Evolutionary conservation across 345 rosid species (phyloP).

Genomic region (Hirschfeldia incana): DNA sequence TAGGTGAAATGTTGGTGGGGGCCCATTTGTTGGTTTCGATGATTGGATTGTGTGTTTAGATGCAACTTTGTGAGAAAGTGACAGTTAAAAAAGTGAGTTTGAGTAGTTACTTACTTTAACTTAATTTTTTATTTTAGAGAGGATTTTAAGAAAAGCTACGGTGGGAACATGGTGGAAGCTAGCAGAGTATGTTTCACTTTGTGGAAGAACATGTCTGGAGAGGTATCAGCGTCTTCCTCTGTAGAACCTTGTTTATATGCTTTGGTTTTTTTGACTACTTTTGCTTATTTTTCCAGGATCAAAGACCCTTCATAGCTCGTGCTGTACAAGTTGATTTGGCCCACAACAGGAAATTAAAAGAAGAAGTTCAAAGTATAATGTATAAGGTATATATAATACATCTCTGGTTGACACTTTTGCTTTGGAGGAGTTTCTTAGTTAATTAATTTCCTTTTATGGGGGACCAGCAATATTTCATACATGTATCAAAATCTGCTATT

Average conservation of each 20-base stretch:
- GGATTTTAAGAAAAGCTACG: constrained; percentile 35
- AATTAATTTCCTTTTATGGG: background rate
- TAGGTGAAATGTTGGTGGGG: too few relatives aligned
- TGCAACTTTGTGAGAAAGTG: too few relatives aligned
- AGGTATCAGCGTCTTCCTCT: constrained; percentile 45
- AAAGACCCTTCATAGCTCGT: constrained; percentile 45
- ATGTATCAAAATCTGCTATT: background rate
- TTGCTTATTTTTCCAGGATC: constrained; percentile 48
- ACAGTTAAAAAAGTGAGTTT: background rate
- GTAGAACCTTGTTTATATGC: background rate
- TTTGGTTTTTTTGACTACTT: background rate
- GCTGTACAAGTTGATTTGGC: constrained; percentile 47
- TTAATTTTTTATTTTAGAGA: constrained; percentile 47
- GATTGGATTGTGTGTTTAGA: too few relatives aligned
- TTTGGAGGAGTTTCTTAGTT: background rate
- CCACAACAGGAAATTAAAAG: constrained; percentile 9
- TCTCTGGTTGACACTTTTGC: background rate
- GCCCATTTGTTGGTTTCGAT: too few relatives aligned
- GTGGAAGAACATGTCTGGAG: constrained; percentile 67
- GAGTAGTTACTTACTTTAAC: background rate
- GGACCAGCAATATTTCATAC: background rate
- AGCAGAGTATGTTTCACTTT: constrained; percentile 55
- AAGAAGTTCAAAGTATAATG: constrained; percentile 18
- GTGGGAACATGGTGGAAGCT: constrained; percentile 38
- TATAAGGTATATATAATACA: constrained; percentile 18